A percentile compares a stretch with the other conserved stretches of the same genome.
phyloP scores from a whole-genome alignment of 2,329 filamentous ascomycete species.

The Plenodomus biglobosus region DNA sequence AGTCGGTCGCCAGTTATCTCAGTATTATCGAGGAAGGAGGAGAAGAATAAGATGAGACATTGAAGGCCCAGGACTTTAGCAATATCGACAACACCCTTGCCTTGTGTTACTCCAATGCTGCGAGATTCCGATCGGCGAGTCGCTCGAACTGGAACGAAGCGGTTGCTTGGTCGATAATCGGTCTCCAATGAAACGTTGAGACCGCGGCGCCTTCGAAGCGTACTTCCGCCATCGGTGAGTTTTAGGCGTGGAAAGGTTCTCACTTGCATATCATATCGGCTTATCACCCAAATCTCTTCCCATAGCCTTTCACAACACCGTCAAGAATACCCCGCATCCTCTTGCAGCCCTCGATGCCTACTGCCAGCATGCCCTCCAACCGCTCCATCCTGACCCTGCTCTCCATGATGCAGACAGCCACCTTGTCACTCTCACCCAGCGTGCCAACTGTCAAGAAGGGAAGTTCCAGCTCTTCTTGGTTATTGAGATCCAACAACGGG shows the following conservation, averaged over 20 bases:
- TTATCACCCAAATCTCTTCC: slow-evolving; percentile 35
- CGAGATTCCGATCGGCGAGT: too few relatives aligned
- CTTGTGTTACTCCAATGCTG: slow-evolving; percentile 19
- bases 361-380: slow-evolving; percentile 88
- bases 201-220: too few relatives aligned
- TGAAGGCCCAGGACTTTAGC: slow-evolving; percentile 18
- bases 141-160: too few relatives aligned
- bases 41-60: slow-evolving; percentile 25
- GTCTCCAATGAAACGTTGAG: too few relatives aligned
- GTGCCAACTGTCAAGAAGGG: slow-evolving; percentile 87
- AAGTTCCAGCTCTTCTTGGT: slow-evolving; percentile 80
- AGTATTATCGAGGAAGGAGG: slow-evolving; percentile 20
- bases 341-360: slow-evolving; percentile 88
- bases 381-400: slow-evolving; percentile 79
- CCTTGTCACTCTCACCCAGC: slow-evolving; percentile 70
- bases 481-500: slow-evolving; percentile 77
- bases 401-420: slow-evolving; percentile 82
- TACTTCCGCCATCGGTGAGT: too few relatives aligned
- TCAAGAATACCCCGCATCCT: slow-evolving; percentile 82
- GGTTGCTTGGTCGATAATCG: too few relatives aligned
- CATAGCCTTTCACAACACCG: slow-evolving; percentile 61
- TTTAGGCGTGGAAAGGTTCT: too few relatives aligned
- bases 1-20: slow-evolving; percentile 37
- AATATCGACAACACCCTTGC: slow-evolving; percentile 24
- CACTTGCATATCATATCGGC: too few relatives aligned